Base-by-base conservation (phyloP, 2,329 filamentous ascomycete species). In the Teratosphaeria gauchensis region DNA sequence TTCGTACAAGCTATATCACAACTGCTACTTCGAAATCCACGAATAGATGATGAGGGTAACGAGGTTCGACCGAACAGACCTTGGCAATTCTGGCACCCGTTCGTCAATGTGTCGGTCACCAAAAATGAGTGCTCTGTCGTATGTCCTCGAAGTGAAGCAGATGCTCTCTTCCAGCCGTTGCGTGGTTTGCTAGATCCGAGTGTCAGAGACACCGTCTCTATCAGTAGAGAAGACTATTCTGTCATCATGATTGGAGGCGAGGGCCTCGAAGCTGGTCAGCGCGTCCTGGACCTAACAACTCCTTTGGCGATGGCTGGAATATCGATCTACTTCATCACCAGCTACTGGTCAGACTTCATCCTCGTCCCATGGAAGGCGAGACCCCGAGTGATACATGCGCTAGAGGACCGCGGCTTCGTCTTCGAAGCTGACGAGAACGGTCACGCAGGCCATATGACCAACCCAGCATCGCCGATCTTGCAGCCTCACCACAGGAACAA, bases 241-340 rank as follows among this genome's bases (percentile, higher is more conserved):
- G 88, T 92, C 35, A 89, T 97, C 72, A 90, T 91, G 62, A 90
- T 99, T 61, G 90, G 90, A 62, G 91, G 89, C 63, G 88, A 92
- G 65, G 91, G 92, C 7, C 85, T 96, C 66, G 92, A 96, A 71
- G 92, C 92, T 9, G 92, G 91, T 6, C 90, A 92, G 66, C 84
- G 92, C 58, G 92, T 99, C 6, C 83, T 96, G 66, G 92, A 97
- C 70, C 75, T 99, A 62, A 96, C 92, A 7, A 92, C 87, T 56
- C 94, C 92, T 4, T 80, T 97, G 33, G 92, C 94, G 31, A 81
- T 96, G 71, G 92, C 92, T 55, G 90, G 90, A 66, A 94, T 97
- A 56, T 89, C 92, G 56, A 95, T 99, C 70, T 96, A 97, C 79
- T 97, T 97, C 81, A 95, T 96, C 72, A 96, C 92, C 3, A 96